phyloP scores from a whole-genome alignment of 1,284 basidiomycete genomes.

The Malassezia dermatis region DNA sequence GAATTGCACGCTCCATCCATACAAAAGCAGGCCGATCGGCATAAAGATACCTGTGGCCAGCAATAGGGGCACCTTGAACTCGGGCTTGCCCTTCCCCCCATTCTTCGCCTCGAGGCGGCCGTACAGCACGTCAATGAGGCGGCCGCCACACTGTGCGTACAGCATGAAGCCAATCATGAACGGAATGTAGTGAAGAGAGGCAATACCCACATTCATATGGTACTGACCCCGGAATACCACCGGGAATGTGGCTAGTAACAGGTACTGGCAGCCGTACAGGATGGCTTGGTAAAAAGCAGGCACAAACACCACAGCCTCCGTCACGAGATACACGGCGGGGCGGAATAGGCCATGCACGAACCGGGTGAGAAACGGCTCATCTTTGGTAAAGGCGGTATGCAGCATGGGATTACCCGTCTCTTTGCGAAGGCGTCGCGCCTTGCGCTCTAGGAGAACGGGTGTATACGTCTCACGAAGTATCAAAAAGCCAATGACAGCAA shows the following conservation, averaged over 20 bases:
- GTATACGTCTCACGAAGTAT: conserved; percentile 45
- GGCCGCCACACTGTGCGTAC: conserved; percentile 56
- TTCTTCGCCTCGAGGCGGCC: conserved; percentile 53
- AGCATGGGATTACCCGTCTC: conserved; percentile 43
- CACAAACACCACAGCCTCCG: conserved; percentile 53
- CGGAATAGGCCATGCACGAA: conserved; percentile 49
- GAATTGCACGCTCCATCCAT: conserved; percentile 59
- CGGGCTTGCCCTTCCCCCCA: conserved; percentile 55
- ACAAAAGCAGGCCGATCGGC: conserved; percentile 56
- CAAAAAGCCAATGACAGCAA: conserved; percentile 27
- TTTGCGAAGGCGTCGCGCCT: conserved; percentile 51
- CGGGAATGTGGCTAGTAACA: conserved; percentile 60
- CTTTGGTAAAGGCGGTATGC: conserved; percentile 30
- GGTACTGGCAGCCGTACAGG: conserved; percentile 48
- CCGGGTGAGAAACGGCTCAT: conserved; percentile 41
- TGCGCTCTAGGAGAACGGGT: conserved; percentile 38
- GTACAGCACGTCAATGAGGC: conserved; percentile 56
- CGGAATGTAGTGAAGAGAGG: conserved; percentile 59
- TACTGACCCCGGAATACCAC: conserved; percentile 55
- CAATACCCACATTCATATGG: conserved; percentile 51
- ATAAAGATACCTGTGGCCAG: conserved; percentile 55
- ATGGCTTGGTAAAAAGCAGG: conserved; percentile 52
- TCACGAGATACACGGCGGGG: conserved; percentile 52
- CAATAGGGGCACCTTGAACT: conserved; percentile 52
- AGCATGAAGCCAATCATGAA: conserved; percentile 48